Conservation (phyloP, 345 rosid species). For the Bruguiera sexangula region DNA sequence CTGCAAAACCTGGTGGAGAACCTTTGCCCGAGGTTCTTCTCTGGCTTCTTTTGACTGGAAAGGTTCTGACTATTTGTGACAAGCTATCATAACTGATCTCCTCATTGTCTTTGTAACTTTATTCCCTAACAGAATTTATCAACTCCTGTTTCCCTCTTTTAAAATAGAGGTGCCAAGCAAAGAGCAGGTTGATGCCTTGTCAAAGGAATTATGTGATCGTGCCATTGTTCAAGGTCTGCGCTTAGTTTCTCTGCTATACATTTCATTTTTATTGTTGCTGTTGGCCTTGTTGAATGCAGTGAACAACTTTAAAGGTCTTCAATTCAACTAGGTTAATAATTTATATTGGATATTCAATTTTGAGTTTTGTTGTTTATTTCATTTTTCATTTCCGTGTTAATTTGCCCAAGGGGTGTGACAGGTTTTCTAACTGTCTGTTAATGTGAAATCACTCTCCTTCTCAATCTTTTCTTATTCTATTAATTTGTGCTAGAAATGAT, state of each 20-base stretch:
- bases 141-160: conserved; percentile 6
- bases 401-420: not conserved
- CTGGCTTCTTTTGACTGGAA: conserved; percentile 98
- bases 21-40: conserved; percentile 97
- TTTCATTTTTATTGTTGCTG: not conserved
- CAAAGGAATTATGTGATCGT: conserved; percentile 73
- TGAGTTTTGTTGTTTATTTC: not conserved
- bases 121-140: not conserved
- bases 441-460: not conserved
- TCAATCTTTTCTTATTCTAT: conserved; percentile 4
- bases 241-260: conserved; percentile 4
- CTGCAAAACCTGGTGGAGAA: conserved; percentile 83
- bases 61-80: conserved; percentile 39
- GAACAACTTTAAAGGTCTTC: not conserved
- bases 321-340: not conserved
- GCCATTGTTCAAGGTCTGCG: conserved; percentile 82
- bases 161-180: conserved; percentile 62
- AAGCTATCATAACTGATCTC: not conserved
- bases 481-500: conserved; percentile 9
- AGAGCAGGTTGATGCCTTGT: conserved; percentile 80
- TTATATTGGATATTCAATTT: not conserved
- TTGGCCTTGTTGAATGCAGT: not conserved
- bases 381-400: not conserved
- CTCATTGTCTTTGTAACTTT: conserved; percentile 1
- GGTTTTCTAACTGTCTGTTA: not conserved